A percentile compares a stretch with the other conserved stretches of the same genome.
Evolutionary conservation across 805 yeast species (phyloP).

Genomic region (Peterozyma xylosa): DNA sequence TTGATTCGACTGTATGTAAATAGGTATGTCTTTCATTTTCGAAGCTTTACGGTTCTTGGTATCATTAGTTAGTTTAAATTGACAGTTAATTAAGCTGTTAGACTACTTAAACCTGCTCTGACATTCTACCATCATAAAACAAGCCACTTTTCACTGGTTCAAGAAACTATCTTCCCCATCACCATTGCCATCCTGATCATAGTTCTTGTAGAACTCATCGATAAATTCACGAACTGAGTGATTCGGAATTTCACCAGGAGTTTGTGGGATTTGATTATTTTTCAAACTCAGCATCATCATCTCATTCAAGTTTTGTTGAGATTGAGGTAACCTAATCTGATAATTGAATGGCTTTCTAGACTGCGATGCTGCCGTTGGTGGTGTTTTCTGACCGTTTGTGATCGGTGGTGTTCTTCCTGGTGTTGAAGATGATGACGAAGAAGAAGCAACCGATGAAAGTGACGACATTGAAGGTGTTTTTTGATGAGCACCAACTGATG

Average conservation of each 20-base stretch:
- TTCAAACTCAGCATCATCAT: slow-evolving; percentile 1
- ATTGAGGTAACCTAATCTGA: slow-evolving; percentile 7
- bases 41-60: background rate
- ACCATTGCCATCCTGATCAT: background rate
- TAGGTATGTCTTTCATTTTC: background rate
- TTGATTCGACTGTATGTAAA: no score
- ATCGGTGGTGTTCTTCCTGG: background rate
- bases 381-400: background rate
- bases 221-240: slow-evolving; percentile 9
- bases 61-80: background rate
- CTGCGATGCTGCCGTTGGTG: background rate
- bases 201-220: slow-evolving; percentile 4
- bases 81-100: no score
- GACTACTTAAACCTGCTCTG: no score
- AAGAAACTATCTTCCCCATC: background rate
- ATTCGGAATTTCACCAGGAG: slow-evolving; percentile 11
- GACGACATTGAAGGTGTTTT: background rate
- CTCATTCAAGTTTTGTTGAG: slow-evolving; percentile 4
- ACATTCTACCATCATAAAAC: no score
- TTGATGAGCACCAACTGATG: background rate
- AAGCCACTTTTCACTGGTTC: no score
- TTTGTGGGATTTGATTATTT: slow-evolving; percentile 2
- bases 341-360: background rate
- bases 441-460: background rate
- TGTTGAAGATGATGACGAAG: slow-evolving; percentile 1